Base-by-base conservation (phyloP, 192 early-diverging fungal genomes). In the Jimgerdemannia lactiflua region DNA sequence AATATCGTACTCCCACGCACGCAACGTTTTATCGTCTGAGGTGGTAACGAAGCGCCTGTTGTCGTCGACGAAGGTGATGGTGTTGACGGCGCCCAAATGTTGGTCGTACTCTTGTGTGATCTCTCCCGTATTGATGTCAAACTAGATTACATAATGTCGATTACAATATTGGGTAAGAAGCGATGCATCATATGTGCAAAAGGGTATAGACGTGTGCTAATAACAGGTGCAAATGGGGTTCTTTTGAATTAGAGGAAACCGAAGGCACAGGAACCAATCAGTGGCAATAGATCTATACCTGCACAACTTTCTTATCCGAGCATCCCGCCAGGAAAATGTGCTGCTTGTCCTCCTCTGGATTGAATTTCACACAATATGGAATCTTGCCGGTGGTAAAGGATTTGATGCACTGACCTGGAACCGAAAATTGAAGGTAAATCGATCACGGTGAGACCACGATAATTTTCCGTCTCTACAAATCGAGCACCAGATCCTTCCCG, bases 1-100 rank as follows among this genome's bases (percentile, higher is more conserved):
- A 76, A 99, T 99, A 74, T 94, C 97, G 79, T 89, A 97, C 85
- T 99, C 98, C 98, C 98, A 99, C 67, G 92, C 95, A 65, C 98
- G 91, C 73, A 99, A 80, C 19, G 94, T 94, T 82, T 99, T 99
- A 86, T 99, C 98, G 81, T 99, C 97, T 43, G 92, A 94, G 3
- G 98, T 98, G 10, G 96, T 94, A 43, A 99, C 91, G 74, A 99
- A 99, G 41, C 97, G 87, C 64, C 96, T 85, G 82, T 95, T 95
- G 10, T 95, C 92, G 75, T 98, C 96, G 11, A 97, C 91, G 87
- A 99, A 99, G 0, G 96, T 99, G 73, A 99, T 94, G 42, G 96
- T 94, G 77, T 98, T 99, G 64, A 99, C 92, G 3, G 97, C 92
- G 44, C 96, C 97, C 79, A 97, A 79, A 87, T 99, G 98, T 82